Evolutionary conservation across 495 filamentous ascomycete species (phyloP).

Genomic region (Neurospora sp.): DNA sequence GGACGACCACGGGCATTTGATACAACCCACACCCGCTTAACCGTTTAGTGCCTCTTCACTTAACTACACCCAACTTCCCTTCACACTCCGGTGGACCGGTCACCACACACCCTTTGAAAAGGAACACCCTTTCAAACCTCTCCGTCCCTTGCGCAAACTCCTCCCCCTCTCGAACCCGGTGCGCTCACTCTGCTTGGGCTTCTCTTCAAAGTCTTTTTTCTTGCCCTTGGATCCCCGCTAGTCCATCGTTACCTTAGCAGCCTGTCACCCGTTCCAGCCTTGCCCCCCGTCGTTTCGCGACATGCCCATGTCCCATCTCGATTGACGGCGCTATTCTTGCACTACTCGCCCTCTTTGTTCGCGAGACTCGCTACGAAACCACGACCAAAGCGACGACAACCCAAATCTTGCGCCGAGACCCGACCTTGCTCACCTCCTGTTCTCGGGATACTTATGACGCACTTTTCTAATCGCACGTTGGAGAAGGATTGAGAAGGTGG

Average conservation of each 20-base stretch:
- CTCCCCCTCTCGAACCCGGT: neutral
- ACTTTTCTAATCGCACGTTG: constrained; percentile 7
- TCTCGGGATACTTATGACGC: constrained; percentile 18
- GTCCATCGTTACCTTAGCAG: neutral
- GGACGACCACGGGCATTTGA: constrained; percentile 13
- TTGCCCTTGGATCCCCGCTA: neutral
- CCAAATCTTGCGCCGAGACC: neutral
- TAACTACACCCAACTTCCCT: constrained; percentile 8
- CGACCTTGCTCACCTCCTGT: neutral
- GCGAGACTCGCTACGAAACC: neutral
- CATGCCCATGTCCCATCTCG: neutral
- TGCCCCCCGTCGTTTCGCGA: neutral
- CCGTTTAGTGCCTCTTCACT: constrained; percentile 6
- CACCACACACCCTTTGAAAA: constrained; percentile 11
- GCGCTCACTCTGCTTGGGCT: neutral
- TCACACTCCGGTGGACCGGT: constrained; percentile 23
- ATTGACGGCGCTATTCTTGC: neutral
- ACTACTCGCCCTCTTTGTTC: neutral
- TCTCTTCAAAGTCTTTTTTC: neutral
- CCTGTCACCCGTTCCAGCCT: neutral
- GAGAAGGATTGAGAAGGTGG: constrained; percentile 23
- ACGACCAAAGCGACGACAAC: neutral
- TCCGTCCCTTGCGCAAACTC: constrained; percentile 4
- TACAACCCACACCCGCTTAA: constrained; percentile 17
- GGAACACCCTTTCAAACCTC: neutral